Evolutionary conservation across 305 asterid genomes (phyloP), one percentile per base, ranked within the genome.

Genomic region (Solanum hybrid): DNA sequence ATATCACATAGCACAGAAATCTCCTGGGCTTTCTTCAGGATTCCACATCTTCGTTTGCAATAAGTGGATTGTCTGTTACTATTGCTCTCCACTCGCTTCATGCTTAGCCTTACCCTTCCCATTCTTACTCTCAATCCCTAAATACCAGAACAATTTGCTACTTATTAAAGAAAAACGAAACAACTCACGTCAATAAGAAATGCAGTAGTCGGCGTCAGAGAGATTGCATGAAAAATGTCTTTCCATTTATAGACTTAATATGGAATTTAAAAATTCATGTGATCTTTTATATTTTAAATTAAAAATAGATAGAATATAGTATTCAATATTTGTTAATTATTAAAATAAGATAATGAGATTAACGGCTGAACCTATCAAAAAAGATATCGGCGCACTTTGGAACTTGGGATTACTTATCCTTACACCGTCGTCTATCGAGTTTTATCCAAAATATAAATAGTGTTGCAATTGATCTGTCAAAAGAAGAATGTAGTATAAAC

Each of bases 91-190:
- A 96, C 82, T 92, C 98, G 96, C 93, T 95, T 96, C 92, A 95
- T 95, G 93, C 95, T 96, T 57, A 95, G 72, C 93, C 95, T 96
- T 51, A 95, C 98, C 91, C 98, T 94, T 89, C 98, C 99, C 99
- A 97, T 97, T 41, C 2, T 41, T 41, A 41, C 17, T 41, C 57
- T 41, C 57, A 41, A 41, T 41, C 57, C 93, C 70, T 17, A 57
- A 57, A 57, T 57, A 6, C 0, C 70, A 57, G 0, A 61, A 61
- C 26, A 61, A 61, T 61, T 61, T 61, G 75, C 13, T 72, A 72
- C 4, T 26, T 72, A 29, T 7, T 15, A 75, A 12, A 73, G 32
- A 27, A 13, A 5, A 27, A 72, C 3, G 14, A 27, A 75, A 77
- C 26, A 77, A 77, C 82, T 77, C 38, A 0, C 38, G 12, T 17